Evolutionary conservation across 306 rosid genomes (phyloP).

Genomic region (Lablab purpureus): DNA sequence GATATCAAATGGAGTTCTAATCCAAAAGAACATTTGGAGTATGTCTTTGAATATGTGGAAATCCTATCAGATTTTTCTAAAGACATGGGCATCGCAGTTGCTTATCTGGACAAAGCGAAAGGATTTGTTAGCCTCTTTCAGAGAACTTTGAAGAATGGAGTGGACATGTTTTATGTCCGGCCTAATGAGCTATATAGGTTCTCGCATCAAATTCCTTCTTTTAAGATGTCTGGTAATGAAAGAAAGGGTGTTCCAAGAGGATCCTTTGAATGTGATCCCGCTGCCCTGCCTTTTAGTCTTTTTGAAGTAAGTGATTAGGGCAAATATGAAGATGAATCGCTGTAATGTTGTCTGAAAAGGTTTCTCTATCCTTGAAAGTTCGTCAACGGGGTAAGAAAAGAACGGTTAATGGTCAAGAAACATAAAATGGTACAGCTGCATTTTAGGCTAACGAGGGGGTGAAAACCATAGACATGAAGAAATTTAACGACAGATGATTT

Average conservation of each 20-base stretch:
- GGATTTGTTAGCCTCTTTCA: slow-evolving; percentile 86
- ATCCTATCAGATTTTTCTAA: slow-evolving; percentile 64
- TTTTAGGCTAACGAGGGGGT: slow-evolving; percentile 46
- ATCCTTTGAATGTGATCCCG: slow-evolving; percentile 89
- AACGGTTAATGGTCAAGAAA: not conserved
- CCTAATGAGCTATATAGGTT: slow-evolving; percentile 71
- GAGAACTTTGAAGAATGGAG: slow-evolving; percentile 52
- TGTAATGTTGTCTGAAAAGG: slow-evolving; percentile 23
- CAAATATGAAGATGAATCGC: slow-evolving; percentile 41
- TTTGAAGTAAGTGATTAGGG: slow-evolving; percentile 39
- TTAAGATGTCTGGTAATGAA: slow-evolving; percentile 76
- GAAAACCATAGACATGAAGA: slow-evolving; percentile 36
- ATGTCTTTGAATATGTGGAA: slow-evolving; percentile 69
- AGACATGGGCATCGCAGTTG: slow-evolving; percentile 62
- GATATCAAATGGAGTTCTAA: slow-evolving; percentile 77
- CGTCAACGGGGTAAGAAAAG: slow-evolving; percentile 40
- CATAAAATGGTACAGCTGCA: slow-evolving; percentile 17
- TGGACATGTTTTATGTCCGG: slow-evolving; percentile 49
- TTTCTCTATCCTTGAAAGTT: slow-evolving; percentile 41
- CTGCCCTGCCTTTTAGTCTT: slow-evolving; percentile 60
- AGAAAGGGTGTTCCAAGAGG: slow-evolving; percentile 74
- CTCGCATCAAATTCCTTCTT: slow-evolving; percentile 87
- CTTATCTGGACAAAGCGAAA: slow-evolving; percentile 65
- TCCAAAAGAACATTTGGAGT: slow-evolving; percentile 54
- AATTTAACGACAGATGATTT: not conserved